Evolutionary conservation across 169 alveolate species (phyloP).

Genomic region (Plasmodium reichenowi): DNA sequence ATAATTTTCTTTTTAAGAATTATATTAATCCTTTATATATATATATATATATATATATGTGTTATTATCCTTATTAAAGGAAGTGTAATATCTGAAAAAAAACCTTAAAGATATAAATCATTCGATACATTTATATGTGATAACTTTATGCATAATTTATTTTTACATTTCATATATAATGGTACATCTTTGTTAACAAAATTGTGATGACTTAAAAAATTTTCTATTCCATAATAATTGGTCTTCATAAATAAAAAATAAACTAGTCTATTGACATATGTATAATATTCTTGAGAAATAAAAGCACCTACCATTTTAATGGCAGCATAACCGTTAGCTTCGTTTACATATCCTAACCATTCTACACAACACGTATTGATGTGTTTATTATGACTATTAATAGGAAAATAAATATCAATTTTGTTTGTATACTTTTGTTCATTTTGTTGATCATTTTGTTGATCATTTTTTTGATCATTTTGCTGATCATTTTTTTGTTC

Average conservation of each 20-base stretch:
- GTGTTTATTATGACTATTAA: conserved; percentile 11
- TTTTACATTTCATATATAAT: conserved; percentile 67
- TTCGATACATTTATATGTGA: conserved; percentile 62
- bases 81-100: conserved; percentile 1
- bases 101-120: conserved; percentile 39
- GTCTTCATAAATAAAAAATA: conserved; percentile 68
- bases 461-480: too few species aligned
- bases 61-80: not conserved
- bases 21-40: too few species aligned
- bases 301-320: conserved; percentile 45
- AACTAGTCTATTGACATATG: conserved; percentile 55
- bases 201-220: conserved; percentile 29
- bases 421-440: not conserved
- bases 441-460: too few species aligned
- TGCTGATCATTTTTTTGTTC: too few species aligned
- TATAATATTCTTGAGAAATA: conserved; percentile 62
- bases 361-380: conserved; percentile 30
- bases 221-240: conserved; percentile 25
- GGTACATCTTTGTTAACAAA: conserved; percentile 34
- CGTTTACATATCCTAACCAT: conserved; percentile 71
- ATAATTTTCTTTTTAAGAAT: too few species aligned
- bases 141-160: conserved; percentile 66
- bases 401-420: not conserved
- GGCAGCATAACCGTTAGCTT: conserved; percentile 74
- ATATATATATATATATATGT: too few species aligned